These are phyloP conservation scores for Peronospora farinosa DNA, from an alignment of 352 stramenopile genomes.

Conservation along the genomic window DNA sequence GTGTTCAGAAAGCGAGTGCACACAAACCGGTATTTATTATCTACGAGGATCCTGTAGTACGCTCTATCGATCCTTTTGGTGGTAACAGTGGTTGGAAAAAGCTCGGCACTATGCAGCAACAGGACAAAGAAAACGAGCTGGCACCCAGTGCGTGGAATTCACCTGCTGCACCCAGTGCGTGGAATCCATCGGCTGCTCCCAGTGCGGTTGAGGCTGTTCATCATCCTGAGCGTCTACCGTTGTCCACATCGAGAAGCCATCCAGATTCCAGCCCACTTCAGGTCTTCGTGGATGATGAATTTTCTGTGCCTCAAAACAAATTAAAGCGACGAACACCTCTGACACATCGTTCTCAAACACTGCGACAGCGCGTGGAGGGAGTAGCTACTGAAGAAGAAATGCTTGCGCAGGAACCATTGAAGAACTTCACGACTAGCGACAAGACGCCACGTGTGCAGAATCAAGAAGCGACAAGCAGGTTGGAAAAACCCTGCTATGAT, in stretches of 20 bases:
- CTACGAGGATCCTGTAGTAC: slow-evolving; percentile 60
- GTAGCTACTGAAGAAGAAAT: slow-evolving; percentile 69
- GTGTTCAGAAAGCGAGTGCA: slow-evolving; percentile 50
- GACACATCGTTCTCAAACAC: slow-evolving; percentile 51
- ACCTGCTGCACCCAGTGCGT: slow-evolving; percentile 16
- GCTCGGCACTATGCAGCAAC: slow-evolving; percentile 51
- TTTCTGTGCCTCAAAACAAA: slow-evolving; percentile 27
- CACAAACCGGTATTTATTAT: slow-evolving; percentile 83
- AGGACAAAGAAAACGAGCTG: slow-evolving; percentile 79
- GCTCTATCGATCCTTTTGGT: slow-evolving; percentile 52
- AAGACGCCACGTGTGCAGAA: slow-evolving; percentile 21
- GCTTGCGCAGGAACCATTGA: slow-evolving; percentile 64
- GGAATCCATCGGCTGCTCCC: slow-evolving; percentile 31
- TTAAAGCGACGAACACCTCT: slow-evolving; percentile 25
- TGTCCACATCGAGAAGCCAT: slow-evolving; percentile 5
- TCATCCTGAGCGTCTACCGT: slow-evolving; percentile 5
- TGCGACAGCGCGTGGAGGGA: slow-evolving; percentile 68
- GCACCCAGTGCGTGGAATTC: slow-evolving; percentile 47
- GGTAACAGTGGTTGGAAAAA: slow-evolving; percentile 62
- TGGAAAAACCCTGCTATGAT: slow-evolving; percentile 37
- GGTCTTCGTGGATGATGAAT: slow-evolving; percentile 79
- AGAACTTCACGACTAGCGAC: slow-evolving; percentile 53
- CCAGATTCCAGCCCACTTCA: slow-evolving; percentile 34
- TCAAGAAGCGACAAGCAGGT: slow-evolving; percentile 8
- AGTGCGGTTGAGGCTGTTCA: slow-evolving; percentile 1